Evolutionary conservation across 2,329 filamentous ascomycete species (phyloP).

Genomic region (Talaromyces sp.): DNA sequence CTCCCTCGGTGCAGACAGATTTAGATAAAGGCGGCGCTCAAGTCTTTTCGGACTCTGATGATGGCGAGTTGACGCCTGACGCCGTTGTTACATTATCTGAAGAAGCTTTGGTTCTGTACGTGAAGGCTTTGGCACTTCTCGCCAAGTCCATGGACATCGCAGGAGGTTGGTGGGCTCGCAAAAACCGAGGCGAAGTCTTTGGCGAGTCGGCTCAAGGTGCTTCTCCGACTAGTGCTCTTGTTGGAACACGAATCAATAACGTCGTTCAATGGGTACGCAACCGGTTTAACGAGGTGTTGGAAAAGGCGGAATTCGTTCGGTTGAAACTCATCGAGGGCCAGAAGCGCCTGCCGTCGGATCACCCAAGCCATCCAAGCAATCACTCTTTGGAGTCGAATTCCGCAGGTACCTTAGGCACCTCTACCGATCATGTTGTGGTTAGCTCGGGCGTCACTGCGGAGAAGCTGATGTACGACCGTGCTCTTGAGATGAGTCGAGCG

Average conservation of each 20-base stretch:
- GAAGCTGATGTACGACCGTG: constrained; percentile 96
- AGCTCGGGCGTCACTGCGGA: constrained; percentile 90
- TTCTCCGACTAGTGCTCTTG: constrained; percentile 46
- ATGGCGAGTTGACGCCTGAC: constrained; percentile 77
- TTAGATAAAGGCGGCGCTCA: constrained; percentile 28
- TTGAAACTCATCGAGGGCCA: constrained; percentile 84
- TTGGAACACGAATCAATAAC: constrained; percentile 74
- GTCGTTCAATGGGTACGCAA: constrained; percentile 93
- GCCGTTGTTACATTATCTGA: constrained; percentile 85
- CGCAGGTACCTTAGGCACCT: constrained; percentile 58
- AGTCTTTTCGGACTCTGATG: constrained; percentile 55
- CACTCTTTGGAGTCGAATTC: constrained; percentile 59
- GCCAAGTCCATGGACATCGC: constrained; percentile 96
- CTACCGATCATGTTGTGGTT: constrained; percentile 74
- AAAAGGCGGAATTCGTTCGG: constrained; percentile 94
- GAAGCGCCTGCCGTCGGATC: constrained; percentile 74
- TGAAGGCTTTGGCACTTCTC: constrained; percentile 85
- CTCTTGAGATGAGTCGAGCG: constrained; percentile 90
- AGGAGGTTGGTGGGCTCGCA: constrained; percentile 83
- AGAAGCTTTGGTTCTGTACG: constrained; percentile 91
- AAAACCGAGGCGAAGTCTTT: constrained; percentile 62
- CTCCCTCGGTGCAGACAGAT: constrained; percentile 60
- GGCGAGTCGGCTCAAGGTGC: constrained; percentile 45
- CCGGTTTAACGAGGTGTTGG: constrained; percentile 94
- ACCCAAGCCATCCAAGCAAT: constrained; percentile 81